Conservation (phyloP, 306 rosid species). For the Rosa chinensis region DNA sequence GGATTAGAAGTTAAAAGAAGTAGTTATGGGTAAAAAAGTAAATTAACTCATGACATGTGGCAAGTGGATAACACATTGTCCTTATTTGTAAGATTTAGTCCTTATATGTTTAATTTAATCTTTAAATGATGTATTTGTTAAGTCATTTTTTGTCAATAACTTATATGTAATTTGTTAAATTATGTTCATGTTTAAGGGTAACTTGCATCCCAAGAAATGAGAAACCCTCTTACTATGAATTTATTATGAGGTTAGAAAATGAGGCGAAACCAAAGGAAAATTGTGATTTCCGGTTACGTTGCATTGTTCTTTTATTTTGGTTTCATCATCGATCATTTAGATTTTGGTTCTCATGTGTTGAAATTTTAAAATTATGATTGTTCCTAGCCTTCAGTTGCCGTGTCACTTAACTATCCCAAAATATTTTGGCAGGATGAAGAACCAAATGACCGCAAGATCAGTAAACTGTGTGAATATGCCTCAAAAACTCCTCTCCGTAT, state of each 20-base stretch:
- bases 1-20: no score
- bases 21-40: no score
- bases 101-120: no score
- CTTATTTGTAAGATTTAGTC: no score
- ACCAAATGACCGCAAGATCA: constrained; percentile 77
- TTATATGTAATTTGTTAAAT: background rate
- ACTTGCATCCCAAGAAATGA: constrained; percentile 1
- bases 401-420: constrained; percentile 9
- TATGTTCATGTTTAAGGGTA: background rate
- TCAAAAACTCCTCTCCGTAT: constrained; percentile 83
- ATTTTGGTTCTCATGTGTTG: background rate
- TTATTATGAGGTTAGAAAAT: background rate
- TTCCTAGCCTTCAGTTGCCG: background rate
- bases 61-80: no score
- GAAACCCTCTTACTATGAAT: background rate
- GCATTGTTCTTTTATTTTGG: background rate
- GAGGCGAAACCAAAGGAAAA: background rate
- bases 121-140: no score
- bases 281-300: background rate
- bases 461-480: constrained; percentile 83
- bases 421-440: constrained; percentile 59
- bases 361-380: background rate
- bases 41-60: no score
- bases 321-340: background rate
- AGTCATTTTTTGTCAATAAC: no score